Evolutionary conservation across 1,284 basidiomycete genomes (phyloP).

Genomic region (Coriolopsis trogii): DNA sequence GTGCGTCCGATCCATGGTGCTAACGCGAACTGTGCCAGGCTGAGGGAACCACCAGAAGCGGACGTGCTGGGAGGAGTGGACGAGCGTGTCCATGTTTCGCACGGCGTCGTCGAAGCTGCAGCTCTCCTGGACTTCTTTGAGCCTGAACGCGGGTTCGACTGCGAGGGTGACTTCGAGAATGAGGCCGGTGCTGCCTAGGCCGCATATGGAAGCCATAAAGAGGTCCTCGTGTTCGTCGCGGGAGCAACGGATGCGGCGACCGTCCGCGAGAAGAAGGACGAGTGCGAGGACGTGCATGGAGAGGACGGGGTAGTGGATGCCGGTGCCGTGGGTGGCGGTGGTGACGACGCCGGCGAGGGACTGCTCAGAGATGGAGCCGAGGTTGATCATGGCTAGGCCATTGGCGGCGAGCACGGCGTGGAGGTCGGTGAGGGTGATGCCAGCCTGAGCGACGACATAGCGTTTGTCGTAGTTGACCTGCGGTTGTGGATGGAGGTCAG

Average conservation of each 20-base stretch:
- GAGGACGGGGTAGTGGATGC: constrained; percentile 80
- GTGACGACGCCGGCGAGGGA: constrained; percentile 93
- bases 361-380: constrained; percentile 97
- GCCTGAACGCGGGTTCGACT: constrained; percentile 83
- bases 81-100: constrained; percentile 57
- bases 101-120: constrained; percentile 70
- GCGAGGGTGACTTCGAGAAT: constrained; percentile 81
- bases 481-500: constrained; percentile 13
- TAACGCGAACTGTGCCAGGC: constrained; percentile 73
- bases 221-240: constrained; percentile 69
- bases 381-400: constrained; percentile 85
- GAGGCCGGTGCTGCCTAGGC: constrained; percentile 91
- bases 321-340: constrained; percentile 95
- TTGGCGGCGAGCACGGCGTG: constrained; percentile 70
- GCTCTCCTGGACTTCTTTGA: constrained; percentile 78
- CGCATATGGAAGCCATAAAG: constrained; percentile 92
- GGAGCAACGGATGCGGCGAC: constrained; percentile 70
- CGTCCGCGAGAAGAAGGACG: constrained; percentile 75
- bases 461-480: constrained; percentile 76
- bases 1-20: constrained; percentile 73
- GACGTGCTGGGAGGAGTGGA: constrained; percentile 78
- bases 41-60: constrained; percentile 97
- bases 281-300: constrained; percentile 83
- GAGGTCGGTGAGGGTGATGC: constrained; percentile 78
- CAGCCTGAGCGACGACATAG: constrained; percentile 75